Percentiles rank a stretch among this genome's conserved stretches.
These are phyloP conservation scores for Jaenimonas drosophilae DNA, from an alignment of 208 protist species.

Conservation along the genomic window DNA sequence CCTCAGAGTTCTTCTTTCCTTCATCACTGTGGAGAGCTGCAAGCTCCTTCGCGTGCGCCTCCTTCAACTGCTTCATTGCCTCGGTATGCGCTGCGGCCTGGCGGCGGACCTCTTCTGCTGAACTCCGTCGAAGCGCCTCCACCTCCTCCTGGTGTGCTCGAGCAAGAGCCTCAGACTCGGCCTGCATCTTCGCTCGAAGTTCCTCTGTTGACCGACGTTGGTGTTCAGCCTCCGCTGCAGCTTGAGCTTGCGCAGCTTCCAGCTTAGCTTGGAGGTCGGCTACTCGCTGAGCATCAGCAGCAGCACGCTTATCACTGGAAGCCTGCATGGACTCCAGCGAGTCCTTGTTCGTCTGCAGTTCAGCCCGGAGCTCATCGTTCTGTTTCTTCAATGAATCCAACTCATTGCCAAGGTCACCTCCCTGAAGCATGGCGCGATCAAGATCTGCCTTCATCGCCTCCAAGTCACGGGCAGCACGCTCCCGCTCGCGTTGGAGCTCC, in stretches of 20 bases:
- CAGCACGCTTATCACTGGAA: too few relatives aligned
- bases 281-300: too few relatives aligned
- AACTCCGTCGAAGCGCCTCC: slow-evolving; percentile 5
- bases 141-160: slow-evolving; percentile 16
- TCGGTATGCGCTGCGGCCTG: slow-evolving; percentile 4
- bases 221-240: slow-evolving; percentile 3
- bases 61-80: too few relatives aligned
- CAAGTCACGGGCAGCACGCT: too few relatives aligned
- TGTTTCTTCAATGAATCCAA: too few relatives aligned
- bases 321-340: too few relatives aligned
- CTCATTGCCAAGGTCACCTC: too few relatives aligned
- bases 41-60: slow-evolving; percentile 12
- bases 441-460: too few relatives aligned
- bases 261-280: slow-evolving; percentile 1
- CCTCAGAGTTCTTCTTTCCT: background rate
- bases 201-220: slow-evolving; percentile 1
- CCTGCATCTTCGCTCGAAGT: slow-evolving; percentile 12
- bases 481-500: too few relatives aligned
- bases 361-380: too few relatives aligned
- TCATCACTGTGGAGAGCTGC: slow-evolving; percentile 1
- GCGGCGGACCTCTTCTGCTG: background rate
- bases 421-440: too few relatives aligned
- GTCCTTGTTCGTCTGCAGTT: too few relatives aligned
- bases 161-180: slow-evolving; percentile 10
- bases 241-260: background rate